These are phyloP conservation scores for Fennellomyces sp. DNA, from an alignment of 371 early-diverging fungal species.

Conservation along the genomic window DNA sequence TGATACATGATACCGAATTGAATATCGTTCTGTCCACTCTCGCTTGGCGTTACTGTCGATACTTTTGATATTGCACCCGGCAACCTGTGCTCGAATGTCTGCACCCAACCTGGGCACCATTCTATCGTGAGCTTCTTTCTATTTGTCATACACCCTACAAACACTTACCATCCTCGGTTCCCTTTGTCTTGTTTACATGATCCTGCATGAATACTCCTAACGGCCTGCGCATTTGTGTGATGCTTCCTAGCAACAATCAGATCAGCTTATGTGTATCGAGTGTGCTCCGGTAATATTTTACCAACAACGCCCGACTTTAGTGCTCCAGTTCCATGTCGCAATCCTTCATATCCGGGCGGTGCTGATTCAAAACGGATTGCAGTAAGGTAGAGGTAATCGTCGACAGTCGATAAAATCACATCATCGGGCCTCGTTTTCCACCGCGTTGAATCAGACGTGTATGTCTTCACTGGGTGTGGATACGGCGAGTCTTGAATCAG, in stretches of 20 bases:
- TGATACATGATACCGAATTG: conserved; percentile 43
- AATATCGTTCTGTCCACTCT: neutral
- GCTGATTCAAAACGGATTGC: conserved; percentile 1
- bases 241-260: neutral
- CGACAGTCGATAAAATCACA: neutral
- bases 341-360: neutral
- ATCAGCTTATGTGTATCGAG: too few relatives aligned
- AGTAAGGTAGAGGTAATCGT: conserved; percentile 6
- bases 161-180: neutral
- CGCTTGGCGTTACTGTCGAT: conserved; percentile 11
- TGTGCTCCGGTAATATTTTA: too few relatives aligned
- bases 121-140: neutral
- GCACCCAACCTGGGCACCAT: conserved; percentile 21
- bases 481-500: conserved; percentile 38
- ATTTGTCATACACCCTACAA: neutral
- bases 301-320: conserved; percentile 22
- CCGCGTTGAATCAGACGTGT: conserved; percentile 13
- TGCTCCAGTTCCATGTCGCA: conserved; percentile 12
- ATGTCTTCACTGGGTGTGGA: conserved; percentile 37
- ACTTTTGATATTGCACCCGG: conserved; percentile 33
- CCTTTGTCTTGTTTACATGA: neutral
- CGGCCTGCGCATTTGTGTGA: neutral
- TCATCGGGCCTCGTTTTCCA: conserved; percentile 15
- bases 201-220: neutral
- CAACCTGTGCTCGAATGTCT: conserved; percentile 28